Evolutionary conservation across 2,329 filamentous ascomycete genomes (phyloP).

Genomic region (Penicillium fuscoglaucum): DNA sequence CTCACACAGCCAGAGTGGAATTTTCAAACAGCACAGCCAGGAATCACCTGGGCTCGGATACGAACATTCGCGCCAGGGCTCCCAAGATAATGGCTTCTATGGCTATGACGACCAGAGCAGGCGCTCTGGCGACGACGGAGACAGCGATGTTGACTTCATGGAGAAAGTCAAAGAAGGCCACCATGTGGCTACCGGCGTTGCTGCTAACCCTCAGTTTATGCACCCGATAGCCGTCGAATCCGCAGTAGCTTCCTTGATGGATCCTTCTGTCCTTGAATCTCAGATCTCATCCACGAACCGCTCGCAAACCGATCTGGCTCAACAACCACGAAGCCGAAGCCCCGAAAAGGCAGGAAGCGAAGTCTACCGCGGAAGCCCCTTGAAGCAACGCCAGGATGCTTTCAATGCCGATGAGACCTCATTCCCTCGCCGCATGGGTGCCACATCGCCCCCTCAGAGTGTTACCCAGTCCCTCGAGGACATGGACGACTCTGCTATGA

Average conservation of each 20-base stretch:
- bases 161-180: conserved; percentile 65
- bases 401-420: conserved; percentile 40
- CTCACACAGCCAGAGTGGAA: conserved; percentile 51
- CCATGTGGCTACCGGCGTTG: conserved; percentile 68
- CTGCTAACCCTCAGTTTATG: conserved; percentile 73
- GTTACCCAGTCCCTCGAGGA: conserved; percentile 50
- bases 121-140: conserved; percentile 51
- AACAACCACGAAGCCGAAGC: conserved; percentile 38
- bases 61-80: conserved; percentile 33
- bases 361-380: conserved; percentile 45
- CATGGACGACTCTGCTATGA: conserved; percentile 54
- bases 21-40: conserved; percentile 47
- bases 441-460: conserved; percentile 57
- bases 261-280: conserved; percentile 72
- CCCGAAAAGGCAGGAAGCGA: conserved; percentile 29
- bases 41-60: conserved; percentile 41
- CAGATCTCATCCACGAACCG: conserved; percentile 52
- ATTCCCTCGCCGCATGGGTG: conserved; percentile 42
- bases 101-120: conserved; percentile 55
- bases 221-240: conserved; percentile 78
- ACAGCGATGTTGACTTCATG: conserved; percentile 57
- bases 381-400: conserved; percentile 46
- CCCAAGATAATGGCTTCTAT: conserved; percentile 31
- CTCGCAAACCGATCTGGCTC: conserved; percentile 44
- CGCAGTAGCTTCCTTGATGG: conserved; percentile 84